Percentiles rank a stretch among this genome's conserved stretches.
Evolutionary conservation across 331 rosid genomes (phyloP).

Genomic region (Acacia concinna): DNA sequence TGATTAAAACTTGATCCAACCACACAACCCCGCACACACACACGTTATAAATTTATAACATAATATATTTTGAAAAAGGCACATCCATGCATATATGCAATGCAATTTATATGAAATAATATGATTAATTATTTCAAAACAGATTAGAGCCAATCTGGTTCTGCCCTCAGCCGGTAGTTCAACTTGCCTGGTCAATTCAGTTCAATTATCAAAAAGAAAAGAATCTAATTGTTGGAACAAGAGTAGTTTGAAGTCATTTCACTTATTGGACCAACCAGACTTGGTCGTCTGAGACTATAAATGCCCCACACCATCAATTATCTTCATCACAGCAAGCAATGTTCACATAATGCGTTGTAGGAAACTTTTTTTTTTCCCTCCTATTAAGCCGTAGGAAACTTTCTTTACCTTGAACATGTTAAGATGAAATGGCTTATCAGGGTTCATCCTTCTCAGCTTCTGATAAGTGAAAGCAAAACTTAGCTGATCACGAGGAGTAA

Average conservation of each 20-base stretch:
- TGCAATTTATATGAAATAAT: neutral
- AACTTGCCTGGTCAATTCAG: neutral
- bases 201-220: neutral
- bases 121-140: neutral
- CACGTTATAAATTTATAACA: neutral
- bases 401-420: conserved; percentile 90
- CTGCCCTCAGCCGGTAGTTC: neutral
- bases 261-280: neutral
- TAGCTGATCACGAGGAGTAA: conserved; percentile 98
- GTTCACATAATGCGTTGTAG: conserved; percentile 5
- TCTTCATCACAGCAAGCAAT: conserved; percentile 10
- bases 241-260: neutral
- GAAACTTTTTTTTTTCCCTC: conserved; percentile 31
- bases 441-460: conserved; percentile 91
- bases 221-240: neutral
- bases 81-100: neutral
- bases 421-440: conserved; percentile 76
- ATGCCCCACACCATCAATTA: neutral
- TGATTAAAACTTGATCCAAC: neutral
- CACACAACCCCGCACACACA: neutral
- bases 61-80: neutral
- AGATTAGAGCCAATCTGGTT: neutral
- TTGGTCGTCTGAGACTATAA: neutral
- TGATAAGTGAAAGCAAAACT: conserved; percentile 89
- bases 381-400: conserved; percentile 3